Evolutionary conservation across 1,284 basidiomycete genomes (phyloP).

Genomic region (Microbotryomycetes sp.): DNA sequence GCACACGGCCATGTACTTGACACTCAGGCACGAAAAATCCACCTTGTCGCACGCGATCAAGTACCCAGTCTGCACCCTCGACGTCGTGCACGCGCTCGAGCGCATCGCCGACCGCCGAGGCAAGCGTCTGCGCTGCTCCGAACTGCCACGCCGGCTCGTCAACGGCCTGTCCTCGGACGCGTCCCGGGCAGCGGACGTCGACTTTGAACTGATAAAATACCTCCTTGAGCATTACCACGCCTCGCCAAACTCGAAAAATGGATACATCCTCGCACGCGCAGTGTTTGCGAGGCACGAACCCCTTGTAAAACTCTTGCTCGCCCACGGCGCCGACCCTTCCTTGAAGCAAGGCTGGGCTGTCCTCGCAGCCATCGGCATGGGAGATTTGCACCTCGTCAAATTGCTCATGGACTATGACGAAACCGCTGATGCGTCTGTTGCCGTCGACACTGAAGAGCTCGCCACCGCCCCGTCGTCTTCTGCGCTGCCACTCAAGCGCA

Average conservation of each 20-base stretch:
- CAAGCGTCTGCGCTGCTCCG: constrained; percentile 12
- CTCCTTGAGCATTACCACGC: constrained; percentile 37
- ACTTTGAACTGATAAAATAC: constrained; percentile 36
- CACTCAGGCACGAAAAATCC: constrained; percentile 40
- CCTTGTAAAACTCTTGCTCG: constrained; percentile 61
- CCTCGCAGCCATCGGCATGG: constrained; percentile 62
- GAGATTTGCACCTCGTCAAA: constrained; percentile 59
- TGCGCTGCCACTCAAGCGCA: neutral
- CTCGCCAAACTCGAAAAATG: constrained; percentile 56
- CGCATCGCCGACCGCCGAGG: constrained; percentile 25
- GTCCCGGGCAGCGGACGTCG: neutral
- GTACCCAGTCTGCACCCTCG: constrained; percentile 56
- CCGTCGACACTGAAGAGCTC: neutral
- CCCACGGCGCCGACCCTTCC: constrained; percentile 60
- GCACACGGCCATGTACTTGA: constrained; percentile 56
- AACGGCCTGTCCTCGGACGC: constrained; percentile 12
- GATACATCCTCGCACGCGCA: constrained; percentile 69
- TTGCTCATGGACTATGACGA: constrained; percentile 58
- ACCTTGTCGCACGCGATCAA: constrained; percentile 51
- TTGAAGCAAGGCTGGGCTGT: constrained; percentile 57
- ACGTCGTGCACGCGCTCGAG: constrained; percentile 52
- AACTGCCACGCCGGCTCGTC: constrained; percentile 41
- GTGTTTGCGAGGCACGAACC: constrained; percentile 57
- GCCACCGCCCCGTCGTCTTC: too few relatives aligned
- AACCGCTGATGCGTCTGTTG: neutral